These are phyloP conservation scores for Neurospora sp. DNA, from an alignment of 2,329 filamentous ascomycete genomes.

Conservation along the genomic window DNA sequence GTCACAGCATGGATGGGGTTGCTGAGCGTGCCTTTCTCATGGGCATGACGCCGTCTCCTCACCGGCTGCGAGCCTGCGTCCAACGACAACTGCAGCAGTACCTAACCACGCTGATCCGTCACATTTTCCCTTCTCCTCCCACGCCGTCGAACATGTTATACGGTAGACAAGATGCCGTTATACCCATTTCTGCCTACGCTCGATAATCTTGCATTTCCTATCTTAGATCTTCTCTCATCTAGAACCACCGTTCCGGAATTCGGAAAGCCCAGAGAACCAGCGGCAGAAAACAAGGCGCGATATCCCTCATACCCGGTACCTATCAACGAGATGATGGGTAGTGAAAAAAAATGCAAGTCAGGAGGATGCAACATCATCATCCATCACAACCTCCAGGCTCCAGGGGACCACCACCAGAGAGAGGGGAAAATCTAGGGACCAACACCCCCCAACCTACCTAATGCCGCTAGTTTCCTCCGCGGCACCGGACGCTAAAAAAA, in stretches of 20 bases:
- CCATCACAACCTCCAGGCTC: neutral
- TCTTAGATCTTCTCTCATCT: neutral
- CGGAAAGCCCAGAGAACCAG: neutral
- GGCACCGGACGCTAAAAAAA: neutral
- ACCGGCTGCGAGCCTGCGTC: neutral
- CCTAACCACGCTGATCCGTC: neutral
- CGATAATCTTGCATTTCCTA: neutral
- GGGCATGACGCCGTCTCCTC: neutral
- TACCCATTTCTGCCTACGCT: neutral
- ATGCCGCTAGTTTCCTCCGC: neutral
- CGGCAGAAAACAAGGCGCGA: neutral
- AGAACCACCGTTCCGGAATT: neutral
- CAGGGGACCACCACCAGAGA: no score
- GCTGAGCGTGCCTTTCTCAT: neutral
- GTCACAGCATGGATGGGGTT: neutral
- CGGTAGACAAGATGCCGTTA: neutral
- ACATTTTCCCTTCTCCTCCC: neutral
- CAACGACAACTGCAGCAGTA: neutral
- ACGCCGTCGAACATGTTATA: neutral
- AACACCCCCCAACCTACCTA: neutral
- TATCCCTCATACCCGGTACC: neutral
- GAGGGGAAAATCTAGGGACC: neutral
- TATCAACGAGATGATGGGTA: no score
- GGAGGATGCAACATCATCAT: neutral
- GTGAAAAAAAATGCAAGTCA: neutral